Conservation (phyloP, 805 yeast genomes). For the Teunomyces tritomae region DNA sequence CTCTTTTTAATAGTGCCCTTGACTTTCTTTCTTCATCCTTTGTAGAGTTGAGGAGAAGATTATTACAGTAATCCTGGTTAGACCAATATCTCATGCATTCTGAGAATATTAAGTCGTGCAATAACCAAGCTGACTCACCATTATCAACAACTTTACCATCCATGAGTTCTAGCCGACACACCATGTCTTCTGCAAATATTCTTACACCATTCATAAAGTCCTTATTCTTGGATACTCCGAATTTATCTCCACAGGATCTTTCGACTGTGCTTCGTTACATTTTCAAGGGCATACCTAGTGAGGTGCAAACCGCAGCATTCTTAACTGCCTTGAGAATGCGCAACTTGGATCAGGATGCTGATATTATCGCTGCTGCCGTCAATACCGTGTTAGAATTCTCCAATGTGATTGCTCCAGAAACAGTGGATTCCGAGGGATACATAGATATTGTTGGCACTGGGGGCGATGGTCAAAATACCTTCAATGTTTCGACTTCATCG, state of each 20-base stretch:
- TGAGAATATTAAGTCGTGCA: not conserved
- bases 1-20: no score
- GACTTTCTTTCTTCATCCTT: no score
- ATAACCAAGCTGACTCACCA: not conserved
- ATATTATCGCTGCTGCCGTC: conserved; percentile 84
- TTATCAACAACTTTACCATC: not conserved
- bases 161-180: not conserved
- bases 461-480: conserved; percentile 97
- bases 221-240: conserved; percentile 58
- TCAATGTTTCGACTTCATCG: conserved; percentile 91
- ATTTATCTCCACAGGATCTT: conserved; percentile 63
- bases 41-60: no score
- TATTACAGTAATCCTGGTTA: no score
- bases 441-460: conserved; percentile 98
- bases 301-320: conserved; percentile 74
- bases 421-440: conserved; percentile 50
- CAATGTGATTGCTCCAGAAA: conserved; percentile 45
- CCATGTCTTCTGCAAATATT: conserved; percentile 19
- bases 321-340: conserved; percentile 71
- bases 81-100: no score
- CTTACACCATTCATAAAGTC: conserved; percentile 63
- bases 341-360: conserved; percentile 78
- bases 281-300: conserved; percentile 58
- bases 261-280: conserved; percentile 59
- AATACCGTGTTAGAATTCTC: conserved; percentile 67